Conservation (phyloP, 139 green algal genomes). For the Picochlorum costavermella region DNA sequence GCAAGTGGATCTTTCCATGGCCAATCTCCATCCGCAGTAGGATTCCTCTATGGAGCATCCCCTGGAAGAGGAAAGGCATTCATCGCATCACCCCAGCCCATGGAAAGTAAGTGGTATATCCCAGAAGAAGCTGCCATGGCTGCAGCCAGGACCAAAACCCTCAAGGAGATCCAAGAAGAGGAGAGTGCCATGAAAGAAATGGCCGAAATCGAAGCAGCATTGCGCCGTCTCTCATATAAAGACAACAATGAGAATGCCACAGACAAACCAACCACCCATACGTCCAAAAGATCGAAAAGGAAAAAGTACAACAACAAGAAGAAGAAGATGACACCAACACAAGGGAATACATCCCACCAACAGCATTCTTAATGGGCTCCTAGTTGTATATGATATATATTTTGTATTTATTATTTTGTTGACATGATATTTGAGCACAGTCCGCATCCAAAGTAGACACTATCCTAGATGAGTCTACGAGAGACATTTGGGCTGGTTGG, state of each 20-base stretch:
- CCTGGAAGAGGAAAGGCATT: slow-evolving; percentile 14
- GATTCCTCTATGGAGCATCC: slow-evolving; percentile 19
- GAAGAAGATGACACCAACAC: too few species aligned
- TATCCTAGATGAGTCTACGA: neutral
- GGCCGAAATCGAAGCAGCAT: neutral
- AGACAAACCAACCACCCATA: too few species aligned
- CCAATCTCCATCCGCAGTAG: slow-evolving; percentile 9
- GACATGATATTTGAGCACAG: too few species aligned
- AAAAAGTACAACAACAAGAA: too few species aligned
- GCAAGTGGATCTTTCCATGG: slow-evolving; percentile 4
- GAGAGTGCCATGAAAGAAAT: slow-evolving; percentile 25
- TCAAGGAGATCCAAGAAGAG: slow-evolving; percentile 33
- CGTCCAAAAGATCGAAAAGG: too few species aligned
- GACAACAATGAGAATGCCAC: too few species aligned
- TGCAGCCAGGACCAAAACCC: neutral
- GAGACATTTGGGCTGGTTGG: slow-evolving; percentile 8
- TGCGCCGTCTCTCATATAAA: too few species aligned
- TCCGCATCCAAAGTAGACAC: too few species aligned
- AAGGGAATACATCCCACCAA: too few species aligned
- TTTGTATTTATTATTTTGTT: too few species aligned
- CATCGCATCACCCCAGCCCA: slow-evolving; percentile 7
- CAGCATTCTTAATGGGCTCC: too few species aligned
- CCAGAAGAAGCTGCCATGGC: slow-evolving; percentile 13
- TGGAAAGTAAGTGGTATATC: slow-evolving; percentile 34
- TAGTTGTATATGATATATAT: too few species aligned